Evolutionary conservation across 2,329 filamentous ascomycete species (phyloP).

Genomic region (Cadophora luteo-olivacea): DNA sequence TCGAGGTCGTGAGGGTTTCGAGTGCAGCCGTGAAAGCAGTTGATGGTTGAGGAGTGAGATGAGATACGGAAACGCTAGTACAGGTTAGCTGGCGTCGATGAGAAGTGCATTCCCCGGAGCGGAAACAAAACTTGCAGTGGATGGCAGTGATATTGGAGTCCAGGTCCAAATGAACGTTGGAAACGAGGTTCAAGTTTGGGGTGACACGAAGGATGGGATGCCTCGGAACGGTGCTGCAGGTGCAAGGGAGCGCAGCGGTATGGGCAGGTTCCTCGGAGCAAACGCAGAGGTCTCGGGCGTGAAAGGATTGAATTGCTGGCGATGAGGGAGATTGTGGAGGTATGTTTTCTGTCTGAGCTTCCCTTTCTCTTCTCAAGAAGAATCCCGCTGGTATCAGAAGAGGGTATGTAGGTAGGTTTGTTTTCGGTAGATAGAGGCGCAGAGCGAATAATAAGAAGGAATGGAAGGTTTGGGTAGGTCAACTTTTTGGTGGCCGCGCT

Average conservation of each 20-base stretch:
- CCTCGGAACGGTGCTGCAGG: slow-evolving; percentile 34
- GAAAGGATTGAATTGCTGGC: slow-evolving; percentile 6
- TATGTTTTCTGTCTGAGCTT: slow-evolving; percentile 8
- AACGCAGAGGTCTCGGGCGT: slow-evolving; percentile 3
- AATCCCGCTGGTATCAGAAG: background rate
- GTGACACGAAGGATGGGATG: slow-evolving; percentile 32
- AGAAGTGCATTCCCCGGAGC: background rate
- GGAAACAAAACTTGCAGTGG: slow-evolving; percentile 12
- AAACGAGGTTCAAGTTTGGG: slow-evolving; percentile 26
- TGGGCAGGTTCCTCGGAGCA: slow-evolving; percentile 26
- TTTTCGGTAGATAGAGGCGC: background rate
- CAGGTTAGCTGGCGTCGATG: slow-evolving; percentile 9
- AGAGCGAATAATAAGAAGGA: slow-evolving; percentile 1
- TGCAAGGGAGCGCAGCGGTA: slow-evolving; percentile 18
- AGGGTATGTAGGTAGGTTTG: background rate
- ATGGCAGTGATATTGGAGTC: slow-evolving; percentile 4
- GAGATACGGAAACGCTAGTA: slow-evolving; percentile 21
- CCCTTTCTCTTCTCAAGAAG: slow-evolving; percentile 4
- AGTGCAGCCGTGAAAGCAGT: background rate
- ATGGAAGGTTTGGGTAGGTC: slow-evolving; percentile 13
- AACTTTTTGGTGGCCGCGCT: no score
- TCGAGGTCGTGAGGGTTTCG: background rate
- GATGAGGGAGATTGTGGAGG: background rate
- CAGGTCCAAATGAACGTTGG: slow-evolving; percentile 1
- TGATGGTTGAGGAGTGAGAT: background rate